These are phyloP conservation scores for Globisporangium viniferum DNA, from an alignment of 352 stramenopile genomes.

Conservation along the genomic window DNA sequence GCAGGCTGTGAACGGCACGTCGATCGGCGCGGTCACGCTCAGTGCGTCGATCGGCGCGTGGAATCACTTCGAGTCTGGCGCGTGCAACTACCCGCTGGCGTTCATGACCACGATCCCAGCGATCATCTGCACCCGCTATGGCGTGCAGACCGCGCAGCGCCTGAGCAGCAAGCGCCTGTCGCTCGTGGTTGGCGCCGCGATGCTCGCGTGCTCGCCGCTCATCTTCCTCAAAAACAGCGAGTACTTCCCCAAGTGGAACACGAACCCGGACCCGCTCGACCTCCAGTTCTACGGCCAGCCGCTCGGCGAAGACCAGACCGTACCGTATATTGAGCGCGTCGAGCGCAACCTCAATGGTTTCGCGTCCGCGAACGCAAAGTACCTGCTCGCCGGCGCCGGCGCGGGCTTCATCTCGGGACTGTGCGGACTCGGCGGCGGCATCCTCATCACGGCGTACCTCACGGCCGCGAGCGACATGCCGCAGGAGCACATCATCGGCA, in stretches of 20 bases:
- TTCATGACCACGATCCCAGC: slow-evolving; percentile 68
- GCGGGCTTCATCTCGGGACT: slow-evolving; percentile 83
- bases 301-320: slow-evolving; percentile 12
- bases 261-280: slow-evolving; percentile 50
- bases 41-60: slow-evolving; percentile 60
- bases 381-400: slow-evolving; percentile 63
- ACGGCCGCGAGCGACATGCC: slow-evolving; percentile 85
- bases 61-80: slow-evolving; percentile 65
- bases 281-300: slow-evolving; percentile 69
- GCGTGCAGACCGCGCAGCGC: slow-evolving; percentile 69
- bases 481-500: slow-evolving; percentile 80
- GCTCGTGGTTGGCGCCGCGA: slow-evolving; percentile 71
- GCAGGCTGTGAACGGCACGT: slow-evolving; percentile 83
- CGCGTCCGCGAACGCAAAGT: slow-evolving; percentile 65
- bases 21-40: slow-evolving; percentile 73
- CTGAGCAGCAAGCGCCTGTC: slow-evolving; percentile 75
- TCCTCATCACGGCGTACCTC: slow-evolving; percentile 86
- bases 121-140: slow-evolving; percentile 75
- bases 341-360: slow-evolving; percentile 43
- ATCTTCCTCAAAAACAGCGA: slow-evolving; percentile 83
- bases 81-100: slow-evolving; percentile 78
- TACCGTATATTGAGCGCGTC: slow-evolving; percentile 47
- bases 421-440: slow-evolving; percentile 76
- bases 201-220: slow-evolving; percentile 72
- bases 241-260: slow-evolving; percentile 75